Evolutionary conservation across 2,329 filamentous ascomycete genomes (phyloP).

Genomic region (Apiospora koreana): DNA sequence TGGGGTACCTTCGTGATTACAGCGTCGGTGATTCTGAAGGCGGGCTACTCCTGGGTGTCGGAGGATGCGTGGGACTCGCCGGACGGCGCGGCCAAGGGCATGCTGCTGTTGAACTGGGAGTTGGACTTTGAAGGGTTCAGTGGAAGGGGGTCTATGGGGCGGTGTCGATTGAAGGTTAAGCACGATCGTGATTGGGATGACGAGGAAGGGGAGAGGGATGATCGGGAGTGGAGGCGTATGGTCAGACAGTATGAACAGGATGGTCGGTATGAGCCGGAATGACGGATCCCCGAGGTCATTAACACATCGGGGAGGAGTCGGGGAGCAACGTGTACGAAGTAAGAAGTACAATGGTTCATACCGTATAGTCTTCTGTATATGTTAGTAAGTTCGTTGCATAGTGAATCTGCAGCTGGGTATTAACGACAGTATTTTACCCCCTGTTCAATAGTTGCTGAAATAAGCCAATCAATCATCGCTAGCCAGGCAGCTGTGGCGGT

Average conservation of each 20-base stretch:
- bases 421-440: too few species aligned
- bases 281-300: too few species aligned
- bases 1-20: slow-evolving; percentile 40
- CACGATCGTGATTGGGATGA: slow-evolving; percentile 22
- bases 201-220: slow-evolving; percentile 6
- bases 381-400: too few species aligned
- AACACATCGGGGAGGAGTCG: too few species aligned
- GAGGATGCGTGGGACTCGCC: slow-evolving; percentile 34
- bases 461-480: too few species aligned
- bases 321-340: too few species aligned
- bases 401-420: too few species aligned
- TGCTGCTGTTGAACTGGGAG: slow-evolving; percentile 41
- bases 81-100: slow-evolving; percentile 31
- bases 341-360: too few species aligned
- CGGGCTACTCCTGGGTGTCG: slow-evolving; percentile 43
- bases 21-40: slow-evolving; percentile 40
- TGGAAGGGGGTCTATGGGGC: slow-evolving; percentile 33
- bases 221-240: slow-evolving; percentile 16
- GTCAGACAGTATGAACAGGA: slow-evolving; percentile 17
- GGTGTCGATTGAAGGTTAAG: slow-evolving; percentile 41
- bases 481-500: too few species aligned
- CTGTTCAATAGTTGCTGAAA: too few species aligned
- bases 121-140: slow-evolving; percentile 42
- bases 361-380: too few species aligned
- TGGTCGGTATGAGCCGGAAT: slow-evolving; percentile 16